A percentile compares a stretch with the other conserved stretches of the same genome.
Conservation (phyloP, 352 stramenopile genomes). For the Globisporangium paroecandrum region DNA sequence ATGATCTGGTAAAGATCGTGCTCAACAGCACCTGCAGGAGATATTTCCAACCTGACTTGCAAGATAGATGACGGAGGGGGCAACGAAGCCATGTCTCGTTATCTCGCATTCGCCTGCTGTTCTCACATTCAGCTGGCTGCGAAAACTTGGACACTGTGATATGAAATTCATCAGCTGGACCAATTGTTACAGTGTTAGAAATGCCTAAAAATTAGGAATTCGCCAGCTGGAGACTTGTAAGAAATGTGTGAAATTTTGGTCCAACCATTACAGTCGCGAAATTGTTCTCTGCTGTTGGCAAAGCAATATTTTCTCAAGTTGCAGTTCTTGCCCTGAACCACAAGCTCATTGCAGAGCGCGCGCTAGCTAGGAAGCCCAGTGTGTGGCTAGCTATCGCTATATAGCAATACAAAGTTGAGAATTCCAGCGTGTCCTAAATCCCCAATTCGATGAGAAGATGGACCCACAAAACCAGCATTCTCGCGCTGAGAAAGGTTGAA, state of each 20-base stretch:
- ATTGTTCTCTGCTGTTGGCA: not conserved
- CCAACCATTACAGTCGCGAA: not conserved
- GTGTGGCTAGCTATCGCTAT: not conserved
- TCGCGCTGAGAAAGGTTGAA: not conserved
- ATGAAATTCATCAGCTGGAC: constrained; percentile 1
- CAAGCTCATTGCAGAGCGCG: not conserved
- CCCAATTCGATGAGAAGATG: not conserved
- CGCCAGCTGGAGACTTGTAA: not conserved
- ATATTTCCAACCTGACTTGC: not conserved
- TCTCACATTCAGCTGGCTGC: constrained; percentile 6
- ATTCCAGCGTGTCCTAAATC: not conserved
- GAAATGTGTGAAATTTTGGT: constrained; percentile 2
- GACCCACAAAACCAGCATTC: not conserved
- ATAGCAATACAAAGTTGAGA: not conserved
- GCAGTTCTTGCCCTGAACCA: not conserved
- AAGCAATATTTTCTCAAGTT: not conserved
- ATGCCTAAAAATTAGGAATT: not conserved
- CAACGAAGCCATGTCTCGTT: not conserved
- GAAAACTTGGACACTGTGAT: constrained; percentile 1
- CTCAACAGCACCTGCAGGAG: constrained; percentile 4
- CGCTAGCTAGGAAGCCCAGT: not conserved
- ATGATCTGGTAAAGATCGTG: not conserved
- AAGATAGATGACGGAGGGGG: not conserved
- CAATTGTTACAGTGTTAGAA: not conserved
- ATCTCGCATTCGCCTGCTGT: constrained; percentile 3